Evolutionary conservation across 352 stramenopile genomes (phyloP).

Genomic region (Phytophthora pinifolia): DNA sequence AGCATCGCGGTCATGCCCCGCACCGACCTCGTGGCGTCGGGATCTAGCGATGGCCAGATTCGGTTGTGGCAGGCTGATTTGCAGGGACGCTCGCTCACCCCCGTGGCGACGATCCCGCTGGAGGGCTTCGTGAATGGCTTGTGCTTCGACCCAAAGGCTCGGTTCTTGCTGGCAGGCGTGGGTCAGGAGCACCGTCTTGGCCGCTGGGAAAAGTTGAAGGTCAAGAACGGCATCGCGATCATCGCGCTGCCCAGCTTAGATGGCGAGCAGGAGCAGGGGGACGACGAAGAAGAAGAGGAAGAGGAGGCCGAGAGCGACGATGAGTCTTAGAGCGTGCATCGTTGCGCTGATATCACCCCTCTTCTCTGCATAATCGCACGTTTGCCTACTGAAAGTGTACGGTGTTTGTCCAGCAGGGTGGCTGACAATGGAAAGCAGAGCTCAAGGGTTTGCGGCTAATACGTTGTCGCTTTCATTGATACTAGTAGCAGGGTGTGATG

Average conservation of each 20-base stretch:
- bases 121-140: conserved; percentile 73
- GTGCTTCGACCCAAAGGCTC: conserved; percentile 74
- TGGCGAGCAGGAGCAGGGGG: conserved; percentile 29
- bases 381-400: conserved; percentile 6
- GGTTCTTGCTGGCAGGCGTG: conserved; percentile 89
- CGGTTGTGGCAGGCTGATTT: conserved; percentile 91
- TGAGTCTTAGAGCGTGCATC: conserved; percentile 28
- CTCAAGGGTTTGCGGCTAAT: conserved; percentile 10
- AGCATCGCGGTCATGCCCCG: conserved; percentile 87
- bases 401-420: too few relatives aligned
- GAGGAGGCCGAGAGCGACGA: conserved; percentile 33
- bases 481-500: not conserved
- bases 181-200: conserved; percentile 93
- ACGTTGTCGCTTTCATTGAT: conserved; percentile 20
- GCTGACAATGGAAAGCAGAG: not conserved
- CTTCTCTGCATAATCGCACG: conserved; percentile 26
- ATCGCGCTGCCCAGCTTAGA: conserved; percentile 79
- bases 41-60: conserved; percentile 90
- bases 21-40: conserved; percentile 91
- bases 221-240: conserved; percentile 91
- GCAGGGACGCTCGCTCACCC: conserved; percentile 56
- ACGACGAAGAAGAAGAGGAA: conserved; percentile 40
- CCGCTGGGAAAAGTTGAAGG: conserved; percentile 89
- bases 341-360: too few relatives aligned
- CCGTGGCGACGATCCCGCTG: conserved; percentile 75